These are phyloP conservation scores for Arthrobotrys sphaeroides DNA, from an alignment of 2,329 filamentous ascomycete species.

Conservation along the genomic window DNA sequence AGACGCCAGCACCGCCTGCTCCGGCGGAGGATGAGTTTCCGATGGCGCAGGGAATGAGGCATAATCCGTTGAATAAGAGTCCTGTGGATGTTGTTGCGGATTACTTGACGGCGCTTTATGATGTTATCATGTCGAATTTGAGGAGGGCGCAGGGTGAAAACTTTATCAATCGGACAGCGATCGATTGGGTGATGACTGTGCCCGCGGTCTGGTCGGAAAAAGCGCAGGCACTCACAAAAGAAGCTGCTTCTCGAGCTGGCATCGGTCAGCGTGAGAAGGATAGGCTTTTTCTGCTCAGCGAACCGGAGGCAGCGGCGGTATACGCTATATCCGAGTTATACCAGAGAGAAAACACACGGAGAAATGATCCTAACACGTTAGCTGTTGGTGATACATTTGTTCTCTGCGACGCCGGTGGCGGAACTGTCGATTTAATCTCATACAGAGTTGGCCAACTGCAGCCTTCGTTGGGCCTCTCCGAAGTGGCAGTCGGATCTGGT, in stretches of 20 bases:
- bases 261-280: conserved; percentile 69
- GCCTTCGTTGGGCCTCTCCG: conserved; percentile 39
- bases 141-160: conserved; percentile 62
- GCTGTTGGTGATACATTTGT: conserved; percentile 66
- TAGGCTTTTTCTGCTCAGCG: conserved; percentile 56
- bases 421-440: conserved; percentile 85
- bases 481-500: conserved; percentile 47
- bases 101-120: conserved; percentile 65
- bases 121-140: conserved; percentile 65
- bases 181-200: conserved; percentile 69
- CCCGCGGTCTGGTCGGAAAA: conserved; percentile 70
- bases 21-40: conserved; percentile 34
- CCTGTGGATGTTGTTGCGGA: conserved; percentile 63
- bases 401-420: conserved; percentile 71
- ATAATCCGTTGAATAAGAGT: conserved; percentile 54
- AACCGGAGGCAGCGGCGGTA: conserved; percentile 59
- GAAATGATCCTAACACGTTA: conserved; percentile 57
- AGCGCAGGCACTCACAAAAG: conserved; percentile 66
- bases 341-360: conserved; percentile 28
- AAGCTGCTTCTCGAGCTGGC: conserved; percentile 61
- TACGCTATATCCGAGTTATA: conserved; percentile 55
- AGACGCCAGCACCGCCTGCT: not conserved
- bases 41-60: conserved; percentile 43
- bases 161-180: conserved; percentile 63
- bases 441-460: conserved; percentile 80